Evolutionary conservation across 139 green algal species (phyloP), one percentile per base, ranked within the genome.

Genomic region (Coelastrella sp.): DNA sequence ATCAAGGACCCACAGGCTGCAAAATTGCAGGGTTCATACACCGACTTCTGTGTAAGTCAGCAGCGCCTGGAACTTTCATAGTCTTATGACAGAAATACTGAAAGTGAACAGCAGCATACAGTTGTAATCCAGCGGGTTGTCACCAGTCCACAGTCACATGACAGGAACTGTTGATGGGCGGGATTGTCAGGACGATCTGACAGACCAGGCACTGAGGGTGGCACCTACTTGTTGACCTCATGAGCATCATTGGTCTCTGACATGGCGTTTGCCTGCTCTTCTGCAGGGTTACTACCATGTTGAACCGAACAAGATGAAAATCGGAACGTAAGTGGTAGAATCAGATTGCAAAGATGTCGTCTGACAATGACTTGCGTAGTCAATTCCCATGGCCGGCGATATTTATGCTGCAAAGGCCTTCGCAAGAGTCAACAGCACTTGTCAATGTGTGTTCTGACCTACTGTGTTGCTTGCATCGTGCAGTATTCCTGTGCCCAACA

Each of bases 221-320:
- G n/a, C n/a, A n/a, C n/a, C n/a, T 9, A 57, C 45, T 57, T 57
- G 45, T 13, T 57, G 45, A 9, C 45, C 45, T 57, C 11, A 9
- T 57, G 45, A 57, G 11, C 15, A 23, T 13, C 15, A 13, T 23
- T 57, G 0, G 45, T 1, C 11, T 57, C 11, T 57, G 11, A 13
- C 45, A 23, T 57, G 45, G 45, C 11, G 11, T 13, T 23, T 57
- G 45, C 45, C 45, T 23, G 45, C 45, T 57, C 11, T 57, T 5
- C 21, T 64, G 53, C 53, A 64, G 53, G 81, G 82, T 57, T 87
- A 87, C 82, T 87, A 77, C 82, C 51, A 34, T 27, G 82, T 87
- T 5, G 69, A 83, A 38, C 82, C 82, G 0, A 17, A 17, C 69
- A 75, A 82, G 69, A 82, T 82, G 82, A 75, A 75, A 25, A 64